phyloP scores from a whole-genome alignment of 192 early-diverging fungal species.

The Rhizophagus clarus region DNA sequence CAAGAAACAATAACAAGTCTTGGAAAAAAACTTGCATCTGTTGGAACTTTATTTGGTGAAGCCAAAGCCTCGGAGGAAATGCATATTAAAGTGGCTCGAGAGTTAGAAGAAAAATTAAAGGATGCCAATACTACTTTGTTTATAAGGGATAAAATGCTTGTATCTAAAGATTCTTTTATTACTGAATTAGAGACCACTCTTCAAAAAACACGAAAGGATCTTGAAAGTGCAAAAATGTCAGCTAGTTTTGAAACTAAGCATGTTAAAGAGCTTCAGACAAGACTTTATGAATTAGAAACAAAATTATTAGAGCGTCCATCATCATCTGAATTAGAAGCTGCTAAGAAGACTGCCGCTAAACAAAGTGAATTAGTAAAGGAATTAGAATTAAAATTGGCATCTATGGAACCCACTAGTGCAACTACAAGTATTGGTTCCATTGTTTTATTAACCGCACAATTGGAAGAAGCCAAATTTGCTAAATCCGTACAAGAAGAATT shows the following conservation, averaged over 20 bases:
- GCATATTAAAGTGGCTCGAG: neutral
- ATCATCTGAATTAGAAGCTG: neutral
- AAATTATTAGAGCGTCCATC: neutral
- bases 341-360: neutral
- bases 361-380: neutral
- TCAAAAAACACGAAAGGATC: neutral
- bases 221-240: slow-evolving; percentile 2
- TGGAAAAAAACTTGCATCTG: slow-evolving; percentile 7
- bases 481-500: neutral
- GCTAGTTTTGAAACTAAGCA: neutral
- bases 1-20: neutral
- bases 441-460: neutral
- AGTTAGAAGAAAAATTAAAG: slow-evolving; percentile 12
- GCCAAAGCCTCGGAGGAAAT: slow-evolving; percentile 2
- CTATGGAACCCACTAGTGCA: neutral
- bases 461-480: neutral
- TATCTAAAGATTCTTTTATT: neutral
- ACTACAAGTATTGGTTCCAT: neutral
- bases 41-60: slow-evolving; percentile 1
- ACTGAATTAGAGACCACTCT: neutral
- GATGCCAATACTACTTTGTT: neutral
- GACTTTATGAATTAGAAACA: neutral
- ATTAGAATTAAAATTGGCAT: neutral
- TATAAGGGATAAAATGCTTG: neutral
- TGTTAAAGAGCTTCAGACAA: neutral